phyloP scores from a whole-genome alignment of 2,329 filamentous ascomycete species.

The Aspergillus terreus region DNA sequence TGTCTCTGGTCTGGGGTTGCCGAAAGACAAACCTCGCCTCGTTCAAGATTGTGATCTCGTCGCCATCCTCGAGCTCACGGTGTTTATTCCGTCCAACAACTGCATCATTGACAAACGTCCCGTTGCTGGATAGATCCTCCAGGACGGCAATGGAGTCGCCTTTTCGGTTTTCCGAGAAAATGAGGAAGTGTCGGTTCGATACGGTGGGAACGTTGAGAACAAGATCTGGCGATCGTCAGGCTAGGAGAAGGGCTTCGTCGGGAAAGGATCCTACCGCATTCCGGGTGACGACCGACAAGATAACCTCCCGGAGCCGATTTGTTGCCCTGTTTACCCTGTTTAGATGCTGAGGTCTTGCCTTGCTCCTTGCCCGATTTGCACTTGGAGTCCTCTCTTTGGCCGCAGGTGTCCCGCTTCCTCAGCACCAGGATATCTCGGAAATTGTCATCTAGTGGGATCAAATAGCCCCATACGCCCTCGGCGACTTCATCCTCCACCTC shows the following conservation, averaged over 20 bases:
- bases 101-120: slow-evolving; percentile 91
- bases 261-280: slow-evolving; percentile 68
- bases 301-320: slow-evolving; percentile 69
- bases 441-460: slow-evolving; percentile 73
- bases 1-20: slow-evolving; percentile 72
- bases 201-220: slow-evolving; percentile 73
- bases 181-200: slow-evolving; percentile 68
- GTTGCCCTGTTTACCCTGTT: slow-evolving; percentile 30
- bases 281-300: slow-evolving; percentile 84
- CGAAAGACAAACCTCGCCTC: slow-evolving; percentile 86
- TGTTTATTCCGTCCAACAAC: slow-evolving; percentile 89
- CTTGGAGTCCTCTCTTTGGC: background rate
- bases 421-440: slow-evolving; percentile 70
- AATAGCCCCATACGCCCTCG: slow-evolving; percentile 93
- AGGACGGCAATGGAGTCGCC: slow-evolving; percentile 66
- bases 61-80: slow-evolving; percentile 80
- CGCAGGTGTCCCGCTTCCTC: slow-evolving; percentile 67
- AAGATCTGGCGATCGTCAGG: slow-evolving; percentile 52
- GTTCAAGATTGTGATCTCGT: slow-evolving; percentile 84
- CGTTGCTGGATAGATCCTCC: slow-evolving; percentile 92
- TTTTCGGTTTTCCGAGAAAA: slow-evolving; percentile 54
- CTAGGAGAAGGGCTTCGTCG: background rate
- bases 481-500: slow-evolving; percentile 80
- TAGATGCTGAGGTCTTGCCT: slow-evolving; percentile 39
- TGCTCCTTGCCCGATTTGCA: too few relatives aligned